Evolutionary conservation across 306 rosid species (phyloP), one percentile per base, ranked within the genome.

Genomic region (Sindora glabra): DNA sequence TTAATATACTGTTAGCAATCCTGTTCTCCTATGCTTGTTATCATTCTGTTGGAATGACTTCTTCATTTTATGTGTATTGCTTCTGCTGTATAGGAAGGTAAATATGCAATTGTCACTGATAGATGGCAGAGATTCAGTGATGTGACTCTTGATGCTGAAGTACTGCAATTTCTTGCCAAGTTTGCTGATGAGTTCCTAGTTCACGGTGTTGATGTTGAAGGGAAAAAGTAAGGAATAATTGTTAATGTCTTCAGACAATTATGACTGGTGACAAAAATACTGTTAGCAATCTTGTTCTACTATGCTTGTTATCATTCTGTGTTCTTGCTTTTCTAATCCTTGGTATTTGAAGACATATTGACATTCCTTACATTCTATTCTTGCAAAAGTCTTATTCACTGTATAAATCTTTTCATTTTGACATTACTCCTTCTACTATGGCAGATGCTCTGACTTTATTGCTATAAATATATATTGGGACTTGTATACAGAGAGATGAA

Each of bases 151-250:
- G 78, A 83, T 44, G 68, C 76, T 17, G 51, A 76, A 70, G 71
- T 89, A 29, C 71, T 81, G 80, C 74, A 75, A 38, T 86, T 86
- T 76, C 95, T 88, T 68, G 95, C 90, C 69, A 67, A 67, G 54
- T 88, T 78, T 68, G 98, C 98, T 1, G 95, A 88, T 34, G 98
- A 92, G 61, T 92, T 92, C 81, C 79, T 92, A 44, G 96, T 88
- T 60, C 98, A 92, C 34, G 96, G 98, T 26, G 96, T 92, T 40
- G 98, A 92, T 67, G 96, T 92, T 69, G 98, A 92, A 80, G 98
- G 96, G 73, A 92, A 92, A 75, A 92, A 80, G 96, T 88, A 77
- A 56, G 91, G 68, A 45, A 34, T 15, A 18, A 22, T 14, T 67
- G 18, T 64, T 37, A 1, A 11, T 15, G 11, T 60, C 33, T 26